Evolutionary conservation across 202 grass and related monocot species (phyloP).

Genomic region (Eragrostis tef): DNA sequence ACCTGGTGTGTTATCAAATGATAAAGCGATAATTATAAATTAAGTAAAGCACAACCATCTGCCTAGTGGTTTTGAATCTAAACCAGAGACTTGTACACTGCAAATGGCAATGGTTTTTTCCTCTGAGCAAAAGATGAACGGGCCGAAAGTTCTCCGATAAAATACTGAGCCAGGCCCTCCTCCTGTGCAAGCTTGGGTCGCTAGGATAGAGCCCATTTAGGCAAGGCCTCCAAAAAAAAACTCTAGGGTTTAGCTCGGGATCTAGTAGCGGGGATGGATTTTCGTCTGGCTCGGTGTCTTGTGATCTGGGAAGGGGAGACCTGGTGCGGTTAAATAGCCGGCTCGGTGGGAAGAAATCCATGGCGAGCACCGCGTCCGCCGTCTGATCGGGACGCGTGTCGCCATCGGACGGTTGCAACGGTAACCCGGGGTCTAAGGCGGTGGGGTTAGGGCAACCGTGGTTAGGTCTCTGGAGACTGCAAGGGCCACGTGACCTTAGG

Average conservation of each 20-base stretch:
- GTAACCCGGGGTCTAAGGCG: not conserved
- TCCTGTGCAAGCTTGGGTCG: not conserved
- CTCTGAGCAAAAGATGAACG: not conserved
- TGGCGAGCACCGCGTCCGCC: not conserved
- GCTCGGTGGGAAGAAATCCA: not conserved
- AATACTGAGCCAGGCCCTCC: not conserved
- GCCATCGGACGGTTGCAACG: not conserved
- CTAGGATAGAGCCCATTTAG: not conserved
- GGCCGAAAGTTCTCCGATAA: too few species aligned
- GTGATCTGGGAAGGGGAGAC: not conserved
- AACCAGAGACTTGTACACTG: too few species aligned
- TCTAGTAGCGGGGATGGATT: not conserved
- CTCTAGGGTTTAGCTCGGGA: constrained; percentile 16
- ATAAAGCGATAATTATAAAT: too few species aligned
- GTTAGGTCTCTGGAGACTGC: not conserved
- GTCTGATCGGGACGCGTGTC: constrained; percentile 47
- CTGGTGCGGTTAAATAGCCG: constrained; percentile 50
- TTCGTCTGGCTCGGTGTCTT: too few species aligned
- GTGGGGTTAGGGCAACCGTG: constrained; percentile 20
- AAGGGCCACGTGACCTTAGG: not conserved
- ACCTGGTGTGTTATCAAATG: too few species aligned
- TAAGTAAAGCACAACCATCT: too few species aligned
- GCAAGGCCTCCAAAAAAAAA: too few species aligned
- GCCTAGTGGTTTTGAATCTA: too few species aligned
- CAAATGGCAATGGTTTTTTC: too few species aligned